Conservation (phyloP, 2,329 filamentous ascomycete species). For the Talaromyces islandicus region DNA sequence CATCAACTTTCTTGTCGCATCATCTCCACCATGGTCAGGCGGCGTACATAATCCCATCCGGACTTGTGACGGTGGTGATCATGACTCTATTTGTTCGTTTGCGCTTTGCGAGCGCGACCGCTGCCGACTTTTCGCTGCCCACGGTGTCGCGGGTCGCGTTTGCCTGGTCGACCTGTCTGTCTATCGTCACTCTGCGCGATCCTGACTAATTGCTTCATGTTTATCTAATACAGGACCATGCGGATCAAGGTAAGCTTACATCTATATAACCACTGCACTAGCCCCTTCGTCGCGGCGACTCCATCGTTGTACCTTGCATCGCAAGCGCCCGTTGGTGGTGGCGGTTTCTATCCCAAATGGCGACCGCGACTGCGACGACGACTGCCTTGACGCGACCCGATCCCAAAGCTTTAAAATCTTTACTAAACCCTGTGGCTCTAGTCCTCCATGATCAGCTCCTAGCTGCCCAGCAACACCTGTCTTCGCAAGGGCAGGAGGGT, state of each 20-base stretch:
- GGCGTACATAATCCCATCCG: neutral
- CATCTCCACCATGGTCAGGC: neutral
- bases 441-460: slow-evolving; percentile 60
- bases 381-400: neutral
- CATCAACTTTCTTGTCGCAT: slow-evolving; percentile 15
- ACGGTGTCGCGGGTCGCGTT: neutral
- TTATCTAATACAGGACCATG: slow-evolving; percentile 23
- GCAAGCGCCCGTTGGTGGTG: neutral
- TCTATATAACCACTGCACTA: neutral
- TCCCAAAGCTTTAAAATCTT: neutral
- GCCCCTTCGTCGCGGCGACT: too few species aligned
- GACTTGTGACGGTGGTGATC: neutral
- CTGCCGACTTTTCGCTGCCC: neutral
- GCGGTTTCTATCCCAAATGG: neutral
- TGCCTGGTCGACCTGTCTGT: neutral
- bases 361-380: neutral
- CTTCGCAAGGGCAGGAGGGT: slow-evolving; percentile 39
- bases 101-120: neutral
- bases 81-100: neutral
- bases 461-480: slow-evolving; percentile 39
- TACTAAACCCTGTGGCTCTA: slow-evolving; percentile 20
- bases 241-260: slow-evolving; percentile 38
- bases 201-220: neutral
- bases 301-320: neutral
- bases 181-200: too few species aligned